Conservation (phyloP, 2,329 filamentous ascomycete genomes). For the Polychaeton citri region DNA sequence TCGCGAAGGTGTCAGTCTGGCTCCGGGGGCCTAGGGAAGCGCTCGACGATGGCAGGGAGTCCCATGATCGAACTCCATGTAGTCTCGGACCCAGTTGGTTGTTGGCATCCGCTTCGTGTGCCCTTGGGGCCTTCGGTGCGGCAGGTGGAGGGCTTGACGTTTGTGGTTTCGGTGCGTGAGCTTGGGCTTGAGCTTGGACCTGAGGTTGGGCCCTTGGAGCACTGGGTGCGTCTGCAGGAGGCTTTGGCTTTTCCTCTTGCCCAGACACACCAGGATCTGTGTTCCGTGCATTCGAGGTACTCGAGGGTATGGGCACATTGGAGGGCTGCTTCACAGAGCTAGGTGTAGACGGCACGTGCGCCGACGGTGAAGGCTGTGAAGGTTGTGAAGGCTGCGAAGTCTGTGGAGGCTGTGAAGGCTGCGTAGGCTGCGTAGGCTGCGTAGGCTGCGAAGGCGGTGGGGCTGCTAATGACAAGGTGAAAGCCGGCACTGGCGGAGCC, state of each 20-base stretch:
- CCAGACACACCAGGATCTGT: no score
- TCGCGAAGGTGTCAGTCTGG: not conserved
- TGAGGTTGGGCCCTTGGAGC: slow-evolving; percentile 24
- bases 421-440: slow-evolving; percentile 39
- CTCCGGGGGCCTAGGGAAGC: slow-evolving; percentile 11
- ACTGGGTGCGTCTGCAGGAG: slow-evolving; percentile 15
- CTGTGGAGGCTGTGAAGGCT: slow-evolving; percentile 18
- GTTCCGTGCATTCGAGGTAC: no score
- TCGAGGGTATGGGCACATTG: no score
- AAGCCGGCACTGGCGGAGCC: slow-evolving; percentile 42
- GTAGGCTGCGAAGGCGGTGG: slow-evolving; percentile 41
- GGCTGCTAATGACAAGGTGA: slow-evolving; percentile 24
- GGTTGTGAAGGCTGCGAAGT: slow-evolving; percentile 5
- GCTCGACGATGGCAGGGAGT: slow-evolving; percentile 16
- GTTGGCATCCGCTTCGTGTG: slow-evolving; percentile 13
- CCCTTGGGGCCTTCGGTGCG: slow-evolving; percentile 20
- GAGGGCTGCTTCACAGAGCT: not conserved
- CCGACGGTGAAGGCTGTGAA: not conserved
- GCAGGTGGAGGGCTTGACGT: slow-evolving; percentile 13
- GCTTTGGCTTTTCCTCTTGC: slow-evolving; percentile 5
- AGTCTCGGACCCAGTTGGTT: slow-evolving; percentile 12
- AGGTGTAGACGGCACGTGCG: not conserved
- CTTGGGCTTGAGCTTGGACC: slow-evolving; percentile 4
- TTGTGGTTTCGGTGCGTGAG: slow-evolving; percentile 1
- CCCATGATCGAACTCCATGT: slow-evolving; percentile 17